Percentiles rank a stretch among this genome's conserved stretches.
Conservation (phyloP, 2,329 filamentous ascomycete genomes). For the Pseudomassariella vexata region DNA sequence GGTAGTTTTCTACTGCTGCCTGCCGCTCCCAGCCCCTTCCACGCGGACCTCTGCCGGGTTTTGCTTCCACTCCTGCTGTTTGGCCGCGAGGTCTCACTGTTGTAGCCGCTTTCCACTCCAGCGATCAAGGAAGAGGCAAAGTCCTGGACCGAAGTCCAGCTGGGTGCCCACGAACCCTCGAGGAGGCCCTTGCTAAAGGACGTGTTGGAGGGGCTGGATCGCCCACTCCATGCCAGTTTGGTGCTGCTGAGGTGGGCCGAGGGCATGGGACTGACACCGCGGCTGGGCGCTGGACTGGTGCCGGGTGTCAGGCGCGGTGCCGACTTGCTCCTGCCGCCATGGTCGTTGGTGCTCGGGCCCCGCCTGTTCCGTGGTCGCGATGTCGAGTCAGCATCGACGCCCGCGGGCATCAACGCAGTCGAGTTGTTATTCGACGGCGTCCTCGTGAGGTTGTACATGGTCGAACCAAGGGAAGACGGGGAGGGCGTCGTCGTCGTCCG, state of each 20-base stretch:
- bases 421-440: constrained; percentile 23
- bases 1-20: constrained; percentile 19
- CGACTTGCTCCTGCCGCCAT: constrained; percentile 17
- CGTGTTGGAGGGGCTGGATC: constrained; percentile 22
- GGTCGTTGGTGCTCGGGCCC: constrained; percentile 26
- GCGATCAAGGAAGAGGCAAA: constrained; percentile 41
- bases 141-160: constrained; percentile 50
- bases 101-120: constrained; percentile 24
- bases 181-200: constrained; percentile 35
- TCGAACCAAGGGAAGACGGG: too few species aligned
- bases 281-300: constrained; percentile 32
- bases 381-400: constrained; percentile 33
- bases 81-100: constrained; percentile 25
- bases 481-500: constrained; percentile 9
- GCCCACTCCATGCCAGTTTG: constrained; percentile 18
- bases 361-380: constrained; percentile 48
- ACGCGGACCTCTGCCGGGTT: constrained; percentile 21
- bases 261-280: constrained; percentile 44
- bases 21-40: constrained; percentile 20
- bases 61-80: constrained; percentile 23
- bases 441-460: constrained; percentile 21
- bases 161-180: constrained; percentile 45
- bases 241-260: constrained; percentile 29
- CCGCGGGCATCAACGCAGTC: constrained; percentile 36
- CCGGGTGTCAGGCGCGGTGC: constrained; percentile 29